These are phyloP conservation scores for Odontarrhena argentea DNA, from an alignment of 345 rosid species.

Conservation along the genomic window DNA sequence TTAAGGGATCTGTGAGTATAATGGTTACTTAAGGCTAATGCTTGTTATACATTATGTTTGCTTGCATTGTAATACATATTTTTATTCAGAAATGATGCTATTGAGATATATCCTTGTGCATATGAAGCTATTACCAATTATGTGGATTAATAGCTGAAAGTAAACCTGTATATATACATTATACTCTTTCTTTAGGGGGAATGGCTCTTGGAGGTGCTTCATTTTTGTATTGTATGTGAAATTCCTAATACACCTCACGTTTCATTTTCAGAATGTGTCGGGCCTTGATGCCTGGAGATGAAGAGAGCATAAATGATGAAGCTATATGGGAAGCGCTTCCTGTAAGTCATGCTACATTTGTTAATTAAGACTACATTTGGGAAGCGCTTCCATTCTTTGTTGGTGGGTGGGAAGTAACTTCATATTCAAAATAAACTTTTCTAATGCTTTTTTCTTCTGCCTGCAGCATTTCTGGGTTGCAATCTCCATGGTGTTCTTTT, in stretches of 20 bases:
- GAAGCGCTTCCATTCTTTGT: neutral
- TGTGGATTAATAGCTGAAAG: slow-evolving; percentile 8
- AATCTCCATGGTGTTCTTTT: slow-evolving; percentile 92
- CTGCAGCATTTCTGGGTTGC: slow-evolving; percentile 97
- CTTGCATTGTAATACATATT: neutral
- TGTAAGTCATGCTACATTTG: slow-evolving; percentile 53
- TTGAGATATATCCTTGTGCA: slow-evolving; percentile 3
- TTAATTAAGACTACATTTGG: neutral
- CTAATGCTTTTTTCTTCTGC: slow-evolving; percentile 15
- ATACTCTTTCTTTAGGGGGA: slow-evolving; percentile 13
- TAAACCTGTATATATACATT: neutral
- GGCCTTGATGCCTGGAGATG: slow-evolving; percentile 95
- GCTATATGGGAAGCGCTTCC: slow-evolving; percentile 98
- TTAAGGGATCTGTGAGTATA: neutral
- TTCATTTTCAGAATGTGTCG: slow-evolving; percentile 76
- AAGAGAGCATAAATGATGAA: slow-evolving; percentile 83
- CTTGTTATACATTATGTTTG: slow-evolving; percentile 12
- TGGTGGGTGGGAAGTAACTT: slow-evolving; percentile 14
- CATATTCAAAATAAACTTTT: slow-evolving; percentile 12
- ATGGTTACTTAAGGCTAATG: neutral
- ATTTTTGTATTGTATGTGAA: neutral
- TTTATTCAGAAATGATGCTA: neutral
- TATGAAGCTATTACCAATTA: slow-evolving; percentile 8
- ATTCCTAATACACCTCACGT: neutral
- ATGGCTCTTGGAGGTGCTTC: neutral